phyloP scores from a whole-genome alignment of 2,329 filamentous ascomycete species.

The Metarhizium album region DNA sequence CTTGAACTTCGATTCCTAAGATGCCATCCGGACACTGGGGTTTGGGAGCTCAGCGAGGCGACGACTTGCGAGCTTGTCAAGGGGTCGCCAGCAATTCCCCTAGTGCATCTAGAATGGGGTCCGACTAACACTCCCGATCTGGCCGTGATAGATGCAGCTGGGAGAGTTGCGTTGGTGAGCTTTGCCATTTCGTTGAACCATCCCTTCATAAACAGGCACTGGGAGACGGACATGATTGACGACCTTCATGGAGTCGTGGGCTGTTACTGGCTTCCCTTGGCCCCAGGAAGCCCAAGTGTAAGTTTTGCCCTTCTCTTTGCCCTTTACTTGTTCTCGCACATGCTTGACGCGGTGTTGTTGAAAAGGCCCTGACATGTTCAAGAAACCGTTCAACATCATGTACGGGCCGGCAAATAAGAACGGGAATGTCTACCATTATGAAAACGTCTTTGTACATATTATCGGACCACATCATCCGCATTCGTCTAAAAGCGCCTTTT shows the following conservation, averaged over 20 bases:
- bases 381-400: slow-evolving; percentile 34
- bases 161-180: slow-evolving; percentile 64
- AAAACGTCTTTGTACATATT: slow-evolving; percentile 52
- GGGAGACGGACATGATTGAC: slow-evolving; percentile 57
- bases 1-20: slow-evolving; percentile 65
- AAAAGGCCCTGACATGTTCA: slow-evolving; percentile 1
- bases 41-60: slow-evolving; percentile 69
- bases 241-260: slow-evolving; percentile 73
- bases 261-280: slow-evolving; percentile 70
- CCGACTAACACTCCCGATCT: slow-evolving; percentile 63
- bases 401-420: slow-evolving; percentile 55
- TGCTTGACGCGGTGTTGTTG: background rate
- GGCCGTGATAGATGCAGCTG: slow-evolving; percentile 70
- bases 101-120: slow-evolving; percentile 79
- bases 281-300: slow-evolving; percentile 33
- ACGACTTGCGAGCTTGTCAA: slow-evolving; percentile 51
- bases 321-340: background rate
- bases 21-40: slow-evolving; percentile 55
- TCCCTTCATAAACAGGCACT: slow-evolving; percentile 49
- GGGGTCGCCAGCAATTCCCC: slow-evolving; percentile 50
- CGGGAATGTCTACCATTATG: slow-evolving; percentile 56
- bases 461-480: slow-evolving; percentile 65
- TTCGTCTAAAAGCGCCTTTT: slow-evolving; percentile 58
- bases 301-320: background rate
- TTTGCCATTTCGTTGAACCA: slow-evolving; percentile 65